Evolutionary conservation across 352 stramenopile genomes (phyloP), one percentile per base, ranked within the genome.

Genomic region (Thalassiosira mediterranea): DNA sequence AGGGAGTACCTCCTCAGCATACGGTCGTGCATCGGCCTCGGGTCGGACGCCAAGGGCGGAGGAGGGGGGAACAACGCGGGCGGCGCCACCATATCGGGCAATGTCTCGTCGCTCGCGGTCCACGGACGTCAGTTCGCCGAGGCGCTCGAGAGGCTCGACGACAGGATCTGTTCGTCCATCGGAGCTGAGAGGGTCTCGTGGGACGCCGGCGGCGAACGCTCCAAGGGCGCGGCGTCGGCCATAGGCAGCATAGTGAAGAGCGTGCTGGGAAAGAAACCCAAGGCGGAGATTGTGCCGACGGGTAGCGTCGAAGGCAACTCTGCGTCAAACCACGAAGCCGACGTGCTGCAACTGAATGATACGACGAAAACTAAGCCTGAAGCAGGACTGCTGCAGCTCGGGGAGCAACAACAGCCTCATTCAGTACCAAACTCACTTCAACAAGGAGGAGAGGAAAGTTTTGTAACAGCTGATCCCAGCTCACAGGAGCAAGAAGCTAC

Each of bases 1-100:
- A 58, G 66, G 37, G 25, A 72, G 17, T 91, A 92, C 59, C 34
- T 90, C 2, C 31, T 83, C 7, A 88, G 77, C 57, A 74, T 92
- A 74, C 76, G 79, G 31, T 37, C 59, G 2, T 79, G 71, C 42
- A 84, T 76, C 49, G 81, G 72, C 17, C 61, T 91, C 21, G 23
- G 25, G 5, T 7, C 15, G 8, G 49, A 38, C 25, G 4, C 44
- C 44, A n/a, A 51, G 29, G 53, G 32, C 38, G 61, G 48, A 15
- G 40, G 48, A 13, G 34, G 58, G 13, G 52, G 62, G 21, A 52
- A 25, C 7, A 53, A 29, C 23, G 10, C 31, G 13, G 64, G 44
- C 21, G 49, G 28, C n/a, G 26, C 40, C 52, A 13, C 53, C 1
- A 46, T 57, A 28, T 72, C 70, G 17, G 59, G 48, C 28, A 75